A percentile compares a stretch with the other conserved stretches of the same genome.
Evolutionary conservation across 2,329 filamentous ascomycete species (phyloP).

Genomic region (Blumeria hordei): DNA sequence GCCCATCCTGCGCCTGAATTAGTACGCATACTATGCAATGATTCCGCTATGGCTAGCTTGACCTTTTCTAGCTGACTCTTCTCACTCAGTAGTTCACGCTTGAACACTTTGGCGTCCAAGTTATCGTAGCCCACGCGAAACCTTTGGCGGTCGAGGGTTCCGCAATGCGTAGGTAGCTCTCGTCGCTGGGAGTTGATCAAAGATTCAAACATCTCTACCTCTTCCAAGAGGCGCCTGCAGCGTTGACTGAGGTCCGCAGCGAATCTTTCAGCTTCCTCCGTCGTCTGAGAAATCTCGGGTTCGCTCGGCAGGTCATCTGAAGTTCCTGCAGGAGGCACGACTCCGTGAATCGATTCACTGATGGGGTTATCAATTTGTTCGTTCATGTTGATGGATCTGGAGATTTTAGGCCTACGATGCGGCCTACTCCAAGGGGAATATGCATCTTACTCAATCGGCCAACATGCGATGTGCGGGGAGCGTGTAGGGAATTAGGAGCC

Average conservation of each 20-base stretch:
- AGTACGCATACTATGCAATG: neutral
- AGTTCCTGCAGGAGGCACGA: too few species aligned
- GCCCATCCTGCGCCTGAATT: constrained; percentile 4
- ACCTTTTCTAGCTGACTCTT: constrained; percentile 23
- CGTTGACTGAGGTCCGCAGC: constrained; percentile 12
- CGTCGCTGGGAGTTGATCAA: constrained; percentile 19
- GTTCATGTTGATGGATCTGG: too few species aligned
- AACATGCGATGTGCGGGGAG: too few species aligned
- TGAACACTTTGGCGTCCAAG: constrained; percentile 25
- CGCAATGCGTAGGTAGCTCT: constrained; percentile 9
- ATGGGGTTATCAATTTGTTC: too few species aligned
- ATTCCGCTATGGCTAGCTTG: neutral
- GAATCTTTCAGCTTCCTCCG: too few species aligned
- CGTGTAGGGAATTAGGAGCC: too few species aligned
- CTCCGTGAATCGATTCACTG: too few species aligned
- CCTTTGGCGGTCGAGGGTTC: neutral
- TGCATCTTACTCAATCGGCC: too few species aligned
- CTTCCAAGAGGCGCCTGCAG: constrained; percentile 17
- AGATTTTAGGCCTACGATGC: too few species aligned
- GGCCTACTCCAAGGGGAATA: too few species aligned
- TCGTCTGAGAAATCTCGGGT: too few species aligned
- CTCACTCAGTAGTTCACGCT: constrained; percentile 22
- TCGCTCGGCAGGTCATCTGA: too few species aligned
- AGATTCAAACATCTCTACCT: constrained; percentile 21
- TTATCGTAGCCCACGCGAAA: constrained; percentile 10